These are phyloP conservation scores for Hypoxylon perforatum DNA, from an alignment of 495 filamentous ascomycete genomes.

Conservation along the genomic window DNA sequence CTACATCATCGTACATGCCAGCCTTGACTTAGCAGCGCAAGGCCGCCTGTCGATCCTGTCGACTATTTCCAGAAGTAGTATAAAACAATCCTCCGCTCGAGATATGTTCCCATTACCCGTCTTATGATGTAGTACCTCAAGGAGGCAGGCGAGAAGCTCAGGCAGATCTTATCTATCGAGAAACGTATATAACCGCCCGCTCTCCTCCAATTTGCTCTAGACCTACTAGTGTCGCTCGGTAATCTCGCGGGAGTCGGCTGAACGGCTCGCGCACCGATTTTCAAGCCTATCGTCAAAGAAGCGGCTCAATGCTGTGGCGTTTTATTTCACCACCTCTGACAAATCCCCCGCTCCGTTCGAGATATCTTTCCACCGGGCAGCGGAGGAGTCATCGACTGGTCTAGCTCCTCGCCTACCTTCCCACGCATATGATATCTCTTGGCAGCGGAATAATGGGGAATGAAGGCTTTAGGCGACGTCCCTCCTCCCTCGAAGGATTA, in stretches of 20 bases:
- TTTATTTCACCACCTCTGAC: constrained; percentile 9
- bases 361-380: constrained; percentile 26
- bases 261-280: constrained; percentile 39
- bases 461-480: constrained; percentile 12
- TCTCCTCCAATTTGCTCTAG: constrained; percentile 22
- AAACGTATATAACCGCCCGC: constrained; percentile 19
- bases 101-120: constrained; percentile 2
- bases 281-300: constrained; percentile 9
- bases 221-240: constrained; percentile 31
- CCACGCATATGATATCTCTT: constrained; percentile 29
- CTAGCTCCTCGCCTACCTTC: constrained; percentile 9
- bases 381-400: constrained; percentile 16
- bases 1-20: constrained; percentile 39
- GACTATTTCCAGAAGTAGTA: constrained; percentile 29
- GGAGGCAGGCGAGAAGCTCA: constrained; percentile 8
- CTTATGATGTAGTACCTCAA: constrained; percentile 23
- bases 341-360: constrained; percentile 23
- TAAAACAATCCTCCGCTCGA: constrained; percentile 9
- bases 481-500: constrained; percentile 24
- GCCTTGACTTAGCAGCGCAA: constrained; percentile 17
- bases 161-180: constrained; percentile 10
- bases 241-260: constrained; percentile 32
- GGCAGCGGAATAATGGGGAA: constrained; percentile 10
- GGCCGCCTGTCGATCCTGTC: constrained; percentile 19
- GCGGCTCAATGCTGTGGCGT: constrained; percentile 16